A percentile compares a stretch with the other conserved stretches of the same genome.
phyloP scores from a whole-genome alignment of 1,139 yeast species.

The Debaryomyces fabryi region DNA sequence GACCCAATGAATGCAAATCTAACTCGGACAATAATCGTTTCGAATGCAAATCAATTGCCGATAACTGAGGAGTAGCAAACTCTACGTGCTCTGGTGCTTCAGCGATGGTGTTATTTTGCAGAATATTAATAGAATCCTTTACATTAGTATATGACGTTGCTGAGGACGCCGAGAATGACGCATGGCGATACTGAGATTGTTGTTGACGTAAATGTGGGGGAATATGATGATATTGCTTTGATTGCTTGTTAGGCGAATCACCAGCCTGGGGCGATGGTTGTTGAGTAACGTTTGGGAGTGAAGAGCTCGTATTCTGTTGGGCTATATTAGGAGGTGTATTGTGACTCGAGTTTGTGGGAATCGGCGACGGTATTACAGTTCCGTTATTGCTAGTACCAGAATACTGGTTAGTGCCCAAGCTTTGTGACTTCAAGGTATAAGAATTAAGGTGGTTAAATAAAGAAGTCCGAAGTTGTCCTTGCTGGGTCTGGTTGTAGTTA shows the following conservation, averaged over 20 bases:
- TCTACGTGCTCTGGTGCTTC: conserved; percentile 68
- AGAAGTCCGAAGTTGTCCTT: conserved; percentile 24
- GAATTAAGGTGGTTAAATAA: conserved; percentile 19
- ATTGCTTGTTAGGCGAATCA: conserved; percentile 15
- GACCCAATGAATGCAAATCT: conserved; percentile 27
- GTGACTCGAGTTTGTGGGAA: conserved; percentile 24
- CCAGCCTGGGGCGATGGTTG: conserved; percentile 15
- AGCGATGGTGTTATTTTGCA: conserved; percentile 25
- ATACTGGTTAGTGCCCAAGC: neutral
- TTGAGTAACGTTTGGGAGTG: conserved; percentile 8
- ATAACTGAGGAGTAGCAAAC: conserved; percentile 77
- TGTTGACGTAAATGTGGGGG: conserved; percentile 12
- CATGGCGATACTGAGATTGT: conserved; percentile 50
- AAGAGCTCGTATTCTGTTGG: neutral
- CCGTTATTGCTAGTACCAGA: conserved; percentile 1
- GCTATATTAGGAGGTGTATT: conserved; percentile 25
- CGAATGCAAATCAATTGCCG: conserved; percentile 29
- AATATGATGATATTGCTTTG: conserved; percentile 7
- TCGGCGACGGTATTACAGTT: conserved; percentile 26
- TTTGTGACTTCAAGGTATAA: conserved; percentile 7
- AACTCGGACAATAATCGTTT: conserved; percentile 26
- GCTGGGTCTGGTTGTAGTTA: conserved; percentile 3
- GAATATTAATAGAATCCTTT: conserved; percentile 42
- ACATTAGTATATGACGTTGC: conserved; percentile 66
- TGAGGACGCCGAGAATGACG: conserved; percentile 82